Evolutionary conservation across 345 rosid genomes (phyloP).

Genomic region (Citrus inodora): DNA sequence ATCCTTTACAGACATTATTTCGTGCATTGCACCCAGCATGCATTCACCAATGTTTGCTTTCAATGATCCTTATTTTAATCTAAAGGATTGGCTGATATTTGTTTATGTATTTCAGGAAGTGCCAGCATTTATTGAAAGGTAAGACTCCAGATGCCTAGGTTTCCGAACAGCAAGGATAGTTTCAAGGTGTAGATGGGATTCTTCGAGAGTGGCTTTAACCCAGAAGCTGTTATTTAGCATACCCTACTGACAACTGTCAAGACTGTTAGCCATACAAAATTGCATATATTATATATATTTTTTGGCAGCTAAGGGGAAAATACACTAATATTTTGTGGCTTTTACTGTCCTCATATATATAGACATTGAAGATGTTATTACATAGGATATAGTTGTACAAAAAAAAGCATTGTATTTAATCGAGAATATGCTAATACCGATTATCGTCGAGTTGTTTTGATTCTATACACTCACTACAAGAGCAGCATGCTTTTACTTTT

Average conservation of each 20-base stretch:
- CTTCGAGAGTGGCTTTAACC: not conserved
- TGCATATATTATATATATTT: not conserved
- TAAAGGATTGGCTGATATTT: not conserved
- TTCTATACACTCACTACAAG: not conserved
- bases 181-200: not conserved
- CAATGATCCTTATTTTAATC: not conserved
- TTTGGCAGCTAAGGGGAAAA: not conserved
- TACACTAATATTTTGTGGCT: not conserved
- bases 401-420: no score
- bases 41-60: not conserved
- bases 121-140: constrained; percentile 24
- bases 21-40: not conserved
- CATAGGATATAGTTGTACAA: not conserved
- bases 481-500: not conserved
- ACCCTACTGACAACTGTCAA: not conserved
- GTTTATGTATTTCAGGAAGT: constrained; percentile 33
- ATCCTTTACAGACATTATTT: not conserved
- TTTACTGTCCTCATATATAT: not conserved
- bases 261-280: not conserved
- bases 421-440: not conserved
- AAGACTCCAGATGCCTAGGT: constrained; percentile 16
- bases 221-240: not conserved
- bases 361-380: not conserved
- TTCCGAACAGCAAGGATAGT: not conserved
- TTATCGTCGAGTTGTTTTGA: not conserved